These are phyloP conservation scores for Phytophthora rubi DNA, from an alignment of 352 stramenopile species.

Conservation along the genomic window DNA sequence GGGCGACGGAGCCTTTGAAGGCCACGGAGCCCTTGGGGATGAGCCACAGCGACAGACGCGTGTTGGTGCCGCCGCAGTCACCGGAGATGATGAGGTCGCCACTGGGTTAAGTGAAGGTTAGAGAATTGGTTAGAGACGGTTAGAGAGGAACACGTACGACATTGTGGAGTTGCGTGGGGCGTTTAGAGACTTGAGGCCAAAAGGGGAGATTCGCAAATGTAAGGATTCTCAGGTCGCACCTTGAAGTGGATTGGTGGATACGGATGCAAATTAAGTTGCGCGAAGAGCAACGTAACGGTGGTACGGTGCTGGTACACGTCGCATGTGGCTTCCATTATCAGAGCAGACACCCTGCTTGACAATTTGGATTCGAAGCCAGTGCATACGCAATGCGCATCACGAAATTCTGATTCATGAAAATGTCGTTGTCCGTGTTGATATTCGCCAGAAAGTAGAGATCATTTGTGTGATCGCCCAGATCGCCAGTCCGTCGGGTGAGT, in stretches of 20 bases:
- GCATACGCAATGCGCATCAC: background rate
- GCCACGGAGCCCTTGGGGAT: constrained; percentile 65
- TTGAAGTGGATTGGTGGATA: constrained; percentile 14
- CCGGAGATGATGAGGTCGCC: constrained; percentile 88
- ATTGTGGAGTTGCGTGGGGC: constrained; percentile 1
- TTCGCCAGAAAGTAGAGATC: too few relatives aligned
- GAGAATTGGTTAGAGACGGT: background rate
- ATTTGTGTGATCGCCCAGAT: background rate
- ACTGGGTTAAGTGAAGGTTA: constrained; percentile 26
- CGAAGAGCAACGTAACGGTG: background rate
- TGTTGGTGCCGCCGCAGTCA: constrained; percentile 98
- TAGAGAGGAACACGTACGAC: constrained; percentile 6
- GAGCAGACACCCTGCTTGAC: background rate
- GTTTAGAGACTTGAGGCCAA: background rate
- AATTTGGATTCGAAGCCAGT: background rate
- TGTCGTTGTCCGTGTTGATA: background rate
- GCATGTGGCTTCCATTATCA: background rate
- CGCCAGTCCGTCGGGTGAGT: background rate
- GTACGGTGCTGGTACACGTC: constrained; percentile 1
- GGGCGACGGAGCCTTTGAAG: constrained; percentile 76
- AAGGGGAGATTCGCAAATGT: constrained; percentile 8
- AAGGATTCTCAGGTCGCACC: constrained; percentile 3
- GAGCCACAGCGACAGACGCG: constrained; percentile 91
- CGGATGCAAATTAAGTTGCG: background rate
- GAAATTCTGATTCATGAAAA: background rate